A percentile compares a stretch with the other conserved stretches of the same genome.
Evolutionary conservation across 306 rosid species (phyloP).

Genomic region (Malus asiatica): DNA sequence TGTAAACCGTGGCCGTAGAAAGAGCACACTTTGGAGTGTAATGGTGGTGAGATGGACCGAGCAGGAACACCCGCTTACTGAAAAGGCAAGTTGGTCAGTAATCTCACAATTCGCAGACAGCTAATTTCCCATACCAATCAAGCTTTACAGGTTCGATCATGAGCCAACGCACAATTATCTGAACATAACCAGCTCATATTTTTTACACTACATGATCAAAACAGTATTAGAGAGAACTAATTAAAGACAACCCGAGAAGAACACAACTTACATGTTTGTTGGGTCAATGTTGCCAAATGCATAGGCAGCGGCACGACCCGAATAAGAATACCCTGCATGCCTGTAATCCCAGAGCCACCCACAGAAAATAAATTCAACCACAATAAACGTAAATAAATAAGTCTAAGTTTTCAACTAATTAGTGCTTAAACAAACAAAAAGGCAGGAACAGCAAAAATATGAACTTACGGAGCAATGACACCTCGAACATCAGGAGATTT

Average conservation of each 20-base stretch:
- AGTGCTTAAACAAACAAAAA: background rate
- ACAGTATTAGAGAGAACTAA: background rate
- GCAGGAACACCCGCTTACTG: conserved; percentile 87
- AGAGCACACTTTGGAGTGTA: conserved; percentile 91
- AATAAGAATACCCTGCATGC: conserved; percentile 96
- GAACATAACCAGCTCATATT: background rate
- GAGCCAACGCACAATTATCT: background rate
- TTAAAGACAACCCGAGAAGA: conserved; percentile 1
- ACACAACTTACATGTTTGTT: conserved; percentile 55
- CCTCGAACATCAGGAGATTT: conserved; percentile 76
- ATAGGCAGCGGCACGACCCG: conserved; percentile 96
- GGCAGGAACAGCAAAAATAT: background rate
- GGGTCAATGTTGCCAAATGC: conserved; percentile 97
- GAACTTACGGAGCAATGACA: conserved; percentile 92
- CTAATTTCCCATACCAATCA: background rate
- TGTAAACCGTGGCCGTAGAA: conserved; percentile 76
- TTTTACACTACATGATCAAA: background rate
- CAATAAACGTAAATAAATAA: background rate
- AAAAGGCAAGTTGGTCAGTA: conserved; percentile 7
- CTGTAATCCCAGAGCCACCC: conserved; percentile 38
- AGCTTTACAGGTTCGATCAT: background rate
- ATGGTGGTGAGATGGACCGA: conserved; percentile 96
- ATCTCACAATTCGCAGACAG: conserved; percentile 8
- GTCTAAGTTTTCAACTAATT: background rate
- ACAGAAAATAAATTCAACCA: background rate